These are phyloP conservation scores for Boletellus sp. DNA, from an alignment of 768 basidiomycete genomes.

Conservation along the genomic window DNA sequence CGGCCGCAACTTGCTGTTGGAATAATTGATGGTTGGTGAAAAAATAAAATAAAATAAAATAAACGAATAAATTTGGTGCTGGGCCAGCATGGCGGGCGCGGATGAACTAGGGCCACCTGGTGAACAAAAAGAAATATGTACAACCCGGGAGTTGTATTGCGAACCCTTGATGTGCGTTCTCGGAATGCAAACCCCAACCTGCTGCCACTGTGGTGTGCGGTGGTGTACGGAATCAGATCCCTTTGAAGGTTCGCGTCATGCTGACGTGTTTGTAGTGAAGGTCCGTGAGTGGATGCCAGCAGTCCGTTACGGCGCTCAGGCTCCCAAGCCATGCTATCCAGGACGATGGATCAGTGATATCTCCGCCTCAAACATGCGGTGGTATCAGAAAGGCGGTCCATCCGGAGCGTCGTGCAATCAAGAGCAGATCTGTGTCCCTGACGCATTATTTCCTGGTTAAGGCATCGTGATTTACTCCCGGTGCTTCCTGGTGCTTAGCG, in stretches of 20 bases:
- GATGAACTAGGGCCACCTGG: conserved; percentile 11
- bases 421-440: conserved; percentile 6
- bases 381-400: conserved; percentile 3
- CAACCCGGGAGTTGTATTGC: conserved; percentile 3
- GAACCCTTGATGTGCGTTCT: conserved; percentile 26
- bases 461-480: conserved; percentile 20
- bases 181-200: conserved; percentile 23
- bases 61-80: too few species aligned
- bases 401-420: background rate
- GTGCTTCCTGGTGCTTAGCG: conserved; percentile 24
- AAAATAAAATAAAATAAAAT: too few species aligned
- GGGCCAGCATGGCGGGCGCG: conserved; percentile 13
- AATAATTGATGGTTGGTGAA: too few species aligned
- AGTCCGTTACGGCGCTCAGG: conserved; percentile 27
- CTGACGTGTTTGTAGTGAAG: conserved; percentile 29
- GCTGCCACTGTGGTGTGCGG: conserved; percentile 13
- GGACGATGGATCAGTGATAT: conserved; percentile 11
- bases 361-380: conserved; percentile 19
- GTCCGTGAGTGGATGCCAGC: conserved; percentile 27
- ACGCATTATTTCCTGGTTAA: conserved; percentile 9
- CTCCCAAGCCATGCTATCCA: too few species aligned
- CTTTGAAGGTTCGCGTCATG: conserved; percentile 19
- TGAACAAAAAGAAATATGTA: conserved; percentile 5
- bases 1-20: too few species aligned
- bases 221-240: conserved; percentile 28